Evolutionary conservation across 177 flowering plant species (phyloP).

Genomic region (Telopea speciosissima): DNA sequence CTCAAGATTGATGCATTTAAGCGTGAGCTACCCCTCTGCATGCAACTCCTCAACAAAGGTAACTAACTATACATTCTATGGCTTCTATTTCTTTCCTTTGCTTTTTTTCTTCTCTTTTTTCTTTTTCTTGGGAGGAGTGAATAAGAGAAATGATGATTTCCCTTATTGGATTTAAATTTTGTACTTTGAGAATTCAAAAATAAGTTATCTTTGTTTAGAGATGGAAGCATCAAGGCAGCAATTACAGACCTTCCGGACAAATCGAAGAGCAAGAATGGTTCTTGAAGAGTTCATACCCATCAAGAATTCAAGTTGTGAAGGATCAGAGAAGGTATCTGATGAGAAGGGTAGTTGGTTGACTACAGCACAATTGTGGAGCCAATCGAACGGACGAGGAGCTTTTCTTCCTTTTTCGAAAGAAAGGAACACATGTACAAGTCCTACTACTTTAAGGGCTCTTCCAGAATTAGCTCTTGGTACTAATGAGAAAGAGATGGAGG

Average conservation of each 20-base stretch:
- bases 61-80: neutral
- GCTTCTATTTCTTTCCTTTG: no score
- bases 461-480: constrained; percentile 73
- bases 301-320: constrained; percentile 30
- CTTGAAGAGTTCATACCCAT: constrained; percentile 96
- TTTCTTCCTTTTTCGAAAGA: constrained; percentile 85
- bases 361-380: constrained; percentile 87
- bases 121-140: no score
- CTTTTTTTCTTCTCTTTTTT: no score
- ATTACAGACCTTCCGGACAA: constrained; percentile 42
- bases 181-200: no score
- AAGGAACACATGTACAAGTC: constrained; percentile 25
- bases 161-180: no score
- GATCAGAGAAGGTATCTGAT: constrained; percentile 26
- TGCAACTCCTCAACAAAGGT: constrained; percentile 84
- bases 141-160: no score
- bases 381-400: constrained; percentile 61
- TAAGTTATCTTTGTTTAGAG: constrained; percentile 58
- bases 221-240: constrained; percentile 88
- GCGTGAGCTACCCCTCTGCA: constrained; percentile 91
- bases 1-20: constrained; percentile 86
- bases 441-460: constrained; percentile 25
- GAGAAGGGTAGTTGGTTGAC: constrained; percentile 88
- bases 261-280: constrained; percentile 45
- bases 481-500: constrained; percentile 41